Evolutionary conservation across 2,329 filamentous ascomycete genomes (phyloP).

Genomic region (Epichloe brachyelytri): DNA sequence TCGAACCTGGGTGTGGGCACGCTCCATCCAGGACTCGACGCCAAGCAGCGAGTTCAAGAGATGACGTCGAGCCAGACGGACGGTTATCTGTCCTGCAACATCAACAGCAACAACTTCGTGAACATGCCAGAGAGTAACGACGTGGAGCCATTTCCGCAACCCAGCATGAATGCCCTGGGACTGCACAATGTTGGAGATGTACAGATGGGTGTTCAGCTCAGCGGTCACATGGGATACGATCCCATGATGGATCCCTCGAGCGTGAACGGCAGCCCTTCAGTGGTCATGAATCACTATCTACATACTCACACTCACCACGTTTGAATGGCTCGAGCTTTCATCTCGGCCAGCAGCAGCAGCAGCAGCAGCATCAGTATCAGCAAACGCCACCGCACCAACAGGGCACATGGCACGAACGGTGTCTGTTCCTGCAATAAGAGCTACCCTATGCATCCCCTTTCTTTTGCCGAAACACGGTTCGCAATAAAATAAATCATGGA

Average conservation of each 20-base stretch:
- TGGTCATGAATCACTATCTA: conserved; percentile 22
- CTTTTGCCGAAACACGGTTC: neutral
- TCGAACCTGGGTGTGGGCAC: conserved; percentile 14
- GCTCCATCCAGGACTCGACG: conserved; percentile 15
- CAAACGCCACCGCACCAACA: neutral
- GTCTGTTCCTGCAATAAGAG: conserved; percentile 8
- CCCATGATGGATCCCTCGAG: conserved; percentile 20
- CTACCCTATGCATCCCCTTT: neutral
- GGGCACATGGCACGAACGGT: conserved; percentile 14
- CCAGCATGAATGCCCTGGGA: conserved; percentile 17
- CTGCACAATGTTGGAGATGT: conserved; percentile 15
- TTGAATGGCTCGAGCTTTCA: conserved; percentile 8
- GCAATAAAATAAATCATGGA: neutral
- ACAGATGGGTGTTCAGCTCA: conserved; percentile 14
- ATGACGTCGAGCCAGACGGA: conserved; percentile 12
- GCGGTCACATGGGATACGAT: conserved; percentile 15
- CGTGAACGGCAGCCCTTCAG: conserved; percentile 22
- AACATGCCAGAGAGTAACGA: conserved; percentile 13
- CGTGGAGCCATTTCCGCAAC: conserved; percentile 19
- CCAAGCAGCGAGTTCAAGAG: conserved; percentile 12
- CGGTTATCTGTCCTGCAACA: conserved; percentile 12
- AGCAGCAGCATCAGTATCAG: conserved; percentile 6
- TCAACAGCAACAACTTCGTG: conserved; percentile 12
- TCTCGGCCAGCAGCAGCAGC: conserved; percentile 6
- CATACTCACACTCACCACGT: conserved; percentile 23